Evolutionary conservation across 495 filamentous ascomycete genomes (phyloP).

Genomic region (Neurospora terricola): DNA sequence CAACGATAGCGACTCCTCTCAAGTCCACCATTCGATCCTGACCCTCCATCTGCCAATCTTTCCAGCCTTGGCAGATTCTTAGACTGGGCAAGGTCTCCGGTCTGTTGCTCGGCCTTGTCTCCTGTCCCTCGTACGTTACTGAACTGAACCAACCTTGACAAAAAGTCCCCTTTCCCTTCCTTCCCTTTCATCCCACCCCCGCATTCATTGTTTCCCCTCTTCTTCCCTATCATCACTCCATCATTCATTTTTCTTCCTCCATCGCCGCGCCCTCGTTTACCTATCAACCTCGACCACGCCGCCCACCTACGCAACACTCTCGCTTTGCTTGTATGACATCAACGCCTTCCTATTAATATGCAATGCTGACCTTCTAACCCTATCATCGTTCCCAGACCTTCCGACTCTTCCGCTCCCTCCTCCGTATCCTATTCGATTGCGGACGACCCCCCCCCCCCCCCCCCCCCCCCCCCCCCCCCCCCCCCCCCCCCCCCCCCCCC

Average conservation of each 20-base stretch:
- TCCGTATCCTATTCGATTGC: slow-evolving; percentile 4
- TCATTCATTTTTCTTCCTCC: not conserved
- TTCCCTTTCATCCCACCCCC: not conserved
- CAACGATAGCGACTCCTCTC: not conserved
- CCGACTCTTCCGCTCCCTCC: slow-evolving; percentile 3
- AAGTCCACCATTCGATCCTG: not conserved
- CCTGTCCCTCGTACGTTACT: not conserved
- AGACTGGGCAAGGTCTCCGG: not conserved
- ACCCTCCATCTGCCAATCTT: not conserved
- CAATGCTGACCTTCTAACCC: not conserved
- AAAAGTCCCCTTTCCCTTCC: not conserved
- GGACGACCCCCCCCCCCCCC: not conserved
- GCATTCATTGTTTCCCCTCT: not conserved
- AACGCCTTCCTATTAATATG: not conserved
- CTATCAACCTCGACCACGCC: not conserved
- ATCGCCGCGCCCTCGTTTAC: not conserved
- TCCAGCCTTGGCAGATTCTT: not conserved
- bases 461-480: no score
- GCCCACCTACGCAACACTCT: not conserved
- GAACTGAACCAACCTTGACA: no score
- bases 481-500: no score
- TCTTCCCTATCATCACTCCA: not conserved
- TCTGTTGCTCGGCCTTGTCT: not conserved
- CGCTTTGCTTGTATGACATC: not conserved
- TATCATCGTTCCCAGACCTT: not conserved